Conservation (phyloP, 2,329 filamentous ascomycete species). For the Diplocarpon mali region DNA sequence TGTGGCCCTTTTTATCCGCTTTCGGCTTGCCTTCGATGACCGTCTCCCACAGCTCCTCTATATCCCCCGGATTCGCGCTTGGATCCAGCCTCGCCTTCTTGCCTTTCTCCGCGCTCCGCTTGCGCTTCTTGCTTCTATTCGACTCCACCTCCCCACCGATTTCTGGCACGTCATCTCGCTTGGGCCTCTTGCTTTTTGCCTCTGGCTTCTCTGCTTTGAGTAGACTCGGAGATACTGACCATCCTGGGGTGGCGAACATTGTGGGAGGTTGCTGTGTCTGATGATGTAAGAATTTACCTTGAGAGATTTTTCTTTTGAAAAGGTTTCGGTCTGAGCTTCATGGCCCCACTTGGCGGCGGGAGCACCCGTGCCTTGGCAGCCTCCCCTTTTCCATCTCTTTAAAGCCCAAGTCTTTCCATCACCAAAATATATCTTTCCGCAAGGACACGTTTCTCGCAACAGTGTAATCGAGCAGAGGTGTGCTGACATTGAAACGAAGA, state of each 20-base stretch:
- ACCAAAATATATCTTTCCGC: no score
- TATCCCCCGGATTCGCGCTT: slow-evolving; percentile 55
- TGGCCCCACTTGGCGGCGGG: not conserved
- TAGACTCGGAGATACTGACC: slow-evolving; percentile 64
- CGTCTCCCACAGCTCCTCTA: slow-evolving; percentile 67
- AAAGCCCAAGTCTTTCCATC: not conserved
- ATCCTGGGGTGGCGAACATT: slow-evolving; percentile 93
- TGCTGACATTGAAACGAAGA: no score
- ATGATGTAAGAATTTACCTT: not conserved
- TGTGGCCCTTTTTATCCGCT: slow-evolving; percentile 21
- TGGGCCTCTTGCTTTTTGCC: no score
- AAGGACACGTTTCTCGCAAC: not conserved
- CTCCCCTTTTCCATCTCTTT: not conserved
- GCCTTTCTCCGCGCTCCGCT: slow-evolving; percentile 28
- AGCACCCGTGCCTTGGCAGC: not conserved
- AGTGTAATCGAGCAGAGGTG: no score
- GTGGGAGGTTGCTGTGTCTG: not conserved
- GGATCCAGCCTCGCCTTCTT: slow-evolving; percentile 39
- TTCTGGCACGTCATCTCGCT: slow-evolving; percentile 12
- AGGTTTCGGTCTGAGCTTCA: slow-evolving; percentile 3
- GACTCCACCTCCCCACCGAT: slow-evolving; percentile 22
- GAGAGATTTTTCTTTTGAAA: slow-evolving; percentile 1
- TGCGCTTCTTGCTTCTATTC: slow-evolving; percentile 37
- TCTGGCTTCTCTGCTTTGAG: slow-evolving; percentile 53
- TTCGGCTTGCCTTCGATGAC: slow-evolving; percentile 60